These are phyloP conservation scores for Nitzschia inconspicua DNA, from an alignment of 108 stramenopile genomes.

Conservation along the genomic window DNA sequence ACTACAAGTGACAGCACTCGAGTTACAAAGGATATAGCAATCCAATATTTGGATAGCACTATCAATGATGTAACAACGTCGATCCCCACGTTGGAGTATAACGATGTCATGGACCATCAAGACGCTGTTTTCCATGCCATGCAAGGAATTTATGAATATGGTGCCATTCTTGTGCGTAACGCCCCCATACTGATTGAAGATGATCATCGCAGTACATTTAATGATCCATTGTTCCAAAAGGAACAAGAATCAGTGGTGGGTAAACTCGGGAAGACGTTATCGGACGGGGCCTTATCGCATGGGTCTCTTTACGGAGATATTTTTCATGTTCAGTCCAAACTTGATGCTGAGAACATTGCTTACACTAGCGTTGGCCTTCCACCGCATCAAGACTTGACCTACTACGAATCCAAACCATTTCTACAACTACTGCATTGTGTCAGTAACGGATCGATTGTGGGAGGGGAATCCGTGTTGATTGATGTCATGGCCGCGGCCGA, in stretches of 20 bases:
- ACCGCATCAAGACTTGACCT: conserved; percentile 81
- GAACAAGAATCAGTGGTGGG: conserved; percentile 42
- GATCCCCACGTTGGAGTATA: conserved; percentile 38
- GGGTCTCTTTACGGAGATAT: conserved; percentile 76
- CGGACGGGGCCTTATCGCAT: conserved; percentile 66
- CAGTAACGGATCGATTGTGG: conserved; percentile 26
- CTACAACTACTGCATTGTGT: conserved; percentile 76
- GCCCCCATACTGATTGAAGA: conserved; percentile 25
- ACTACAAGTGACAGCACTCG: neutral
- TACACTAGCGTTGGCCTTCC: conserved; percentile 56
- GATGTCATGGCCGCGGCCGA: conserved; percentile 81
- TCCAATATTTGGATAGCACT: neutral
- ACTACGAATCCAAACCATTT: conserved; percentile 78
- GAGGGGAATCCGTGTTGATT: conserved; percentile 70
- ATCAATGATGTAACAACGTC: conserved; percentile 19
- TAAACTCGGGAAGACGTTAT: conserved; percentile 45
- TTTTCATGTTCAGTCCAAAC: conserved; percentile 60
- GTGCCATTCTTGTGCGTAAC: conserved; percentile 51
- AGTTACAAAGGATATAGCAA: conserved; percentile 21
- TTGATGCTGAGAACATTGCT: conserved; percentile 64
- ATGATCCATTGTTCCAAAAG: neutral
- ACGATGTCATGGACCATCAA: conserved; percentile 24
- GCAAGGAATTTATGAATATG: conserved; percentile 46
- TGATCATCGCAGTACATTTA: neutral
- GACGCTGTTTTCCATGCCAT: conserved; percentile 26